These are phyloP conservation scores for Zizania latifolia DNA, from an alignment of 176 grass and related monocot genomes.

Conservation along the genomic window DNA sequence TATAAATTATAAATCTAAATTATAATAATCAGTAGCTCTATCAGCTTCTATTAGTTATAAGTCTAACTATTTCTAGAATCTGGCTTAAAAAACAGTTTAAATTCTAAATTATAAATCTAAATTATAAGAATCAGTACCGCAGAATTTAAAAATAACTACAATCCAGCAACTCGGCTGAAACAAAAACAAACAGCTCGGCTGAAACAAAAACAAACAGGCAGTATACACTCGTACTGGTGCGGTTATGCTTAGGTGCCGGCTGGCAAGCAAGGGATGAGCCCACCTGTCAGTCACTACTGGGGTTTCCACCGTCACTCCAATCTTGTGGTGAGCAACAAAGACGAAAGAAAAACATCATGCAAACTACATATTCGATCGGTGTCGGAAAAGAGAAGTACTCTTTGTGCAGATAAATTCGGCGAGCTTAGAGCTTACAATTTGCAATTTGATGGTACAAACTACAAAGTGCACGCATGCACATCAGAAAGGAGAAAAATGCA, in stretches of 20 bases:
- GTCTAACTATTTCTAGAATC: too few species aligned
- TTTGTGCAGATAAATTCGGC: slow-evolving; percentile 25
- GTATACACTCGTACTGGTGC: background rate
- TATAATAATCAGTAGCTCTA: too few species aligned
- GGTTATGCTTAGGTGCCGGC: background rate
- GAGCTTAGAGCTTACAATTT: slow-evolving; percentile 28
- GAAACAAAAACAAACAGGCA: too few species aligned
- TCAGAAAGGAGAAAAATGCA: background rate
- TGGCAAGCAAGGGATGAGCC: background rate
- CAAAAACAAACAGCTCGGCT: too few species aligned
- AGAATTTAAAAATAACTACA: too few species aligned
- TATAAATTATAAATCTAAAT: too few species aligned
- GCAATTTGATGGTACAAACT: slow-evolving; percentile 34
- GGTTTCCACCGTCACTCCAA: background rate
- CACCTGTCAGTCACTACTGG: background rate
- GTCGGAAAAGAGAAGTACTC: background rate
- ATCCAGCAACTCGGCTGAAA: too few species aligned
- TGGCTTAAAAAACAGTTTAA: too few species aligned
- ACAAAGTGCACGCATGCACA: background rate
- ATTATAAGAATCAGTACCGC: too few species aligned
- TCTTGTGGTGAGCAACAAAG: background rate
- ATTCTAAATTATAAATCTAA: too few species aligned
- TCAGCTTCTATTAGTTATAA: too few species aligned
- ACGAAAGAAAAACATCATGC: background rate
- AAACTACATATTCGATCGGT: background rate